These are phyloP conservation scores for Rutidosis leptorrhynchoides DNA, from an alignment of 129 eudicot genomes.

Conservation along the genomic window DNA sequence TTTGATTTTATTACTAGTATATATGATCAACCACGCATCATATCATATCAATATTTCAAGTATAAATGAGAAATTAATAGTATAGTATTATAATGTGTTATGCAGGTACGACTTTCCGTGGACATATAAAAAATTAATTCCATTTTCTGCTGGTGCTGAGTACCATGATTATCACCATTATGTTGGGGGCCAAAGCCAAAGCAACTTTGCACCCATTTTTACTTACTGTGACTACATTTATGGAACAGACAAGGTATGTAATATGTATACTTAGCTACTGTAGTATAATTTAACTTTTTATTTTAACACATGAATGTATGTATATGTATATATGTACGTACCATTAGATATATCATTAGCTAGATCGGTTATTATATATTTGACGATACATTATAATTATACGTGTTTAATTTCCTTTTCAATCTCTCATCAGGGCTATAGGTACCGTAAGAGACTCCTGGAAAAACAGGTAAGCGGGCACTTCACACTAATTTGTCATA, in stretches of 20 bases:
- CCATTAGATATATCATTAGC: neutral
- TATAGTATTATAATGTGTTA: too few species aligned
- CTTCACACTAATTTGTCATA: constrained; percentile 2
- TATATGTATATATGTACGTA: too few species aligned
- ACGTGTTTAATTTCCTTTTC: neutral
- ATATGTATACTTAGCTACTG: neutral
- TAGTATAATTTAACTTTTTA: too few species aligned
- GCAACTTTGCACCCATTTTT: constrained; percentile 88
- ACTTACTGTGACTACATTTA: constrained; percentile 87
- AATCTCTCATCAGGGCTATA: constrained; percentile 58
- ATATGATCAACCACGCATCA: neutral
- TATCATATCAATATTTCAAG: neutral
- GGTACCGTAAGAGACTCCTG: constrained; percentile 71
- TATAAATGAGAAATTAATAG: neutral
- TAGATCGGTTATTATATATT: too few species aligned
- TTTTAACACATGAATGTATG: too few species aligned
- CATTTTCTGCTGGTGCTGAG: constrained; percentile 86
- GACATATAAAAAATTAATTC: constrained; percentile 69
- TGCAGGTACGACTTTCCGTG: constrained; percentile 83
- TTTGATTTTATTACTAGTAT: too few species aligned
- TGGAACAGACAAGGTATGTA: constrained; percentile 81
- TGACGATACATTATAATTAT: neutral
- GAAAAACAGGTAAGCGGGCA: neutral
- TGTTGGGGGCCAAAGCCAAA: constrained; percentile 92
- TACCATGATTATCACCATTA: constrained; percentile 95